Evolutionary conservation across 768 basidiomycete genomes (phyloP).

Genomic region (Cystobasidium onofrii): DNA sequence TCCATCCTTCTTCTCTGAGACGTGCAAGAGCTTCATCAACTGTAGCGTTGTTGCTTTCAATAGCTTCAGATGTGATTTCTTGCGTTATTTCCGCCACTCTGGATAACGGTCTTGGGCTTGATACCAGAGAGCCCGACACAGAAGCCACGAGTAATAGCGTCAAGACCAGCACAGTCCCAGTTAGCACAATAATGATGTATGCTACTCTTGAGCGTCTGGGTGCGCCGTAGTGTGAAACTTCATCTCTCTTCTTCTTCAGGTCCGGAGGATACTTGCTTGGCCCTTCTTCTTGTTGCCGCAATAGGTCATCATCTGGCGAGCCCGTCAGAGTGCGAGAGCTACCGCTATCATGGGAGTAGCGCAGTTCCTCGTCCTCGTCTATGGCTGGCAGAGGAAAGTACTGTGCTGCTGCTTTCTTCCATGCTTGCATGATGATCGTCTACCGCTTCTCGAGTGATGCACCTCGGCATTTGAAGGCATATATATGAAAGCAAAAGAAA

Average conservation of each 20-base stretch:
- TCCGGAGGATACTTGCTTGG: constrained; percentile 1
- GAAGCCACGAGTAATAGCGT: not conserved
- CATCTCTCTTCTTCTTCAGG: not conserved
- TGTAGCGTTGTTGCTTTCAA: not conserved
- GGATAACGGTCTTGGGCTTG: not conserved
- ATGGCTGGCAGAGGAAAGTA: not conserved
- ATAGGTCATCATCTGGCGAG: not conserved
- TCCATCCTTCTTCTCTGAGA: not conserved
- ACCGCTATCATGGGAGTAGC: not conserved
- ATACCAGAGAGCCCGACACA: not conserved
- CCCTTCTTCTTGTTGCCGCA: not conserved
- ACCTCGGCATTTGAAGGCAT: not conserved
- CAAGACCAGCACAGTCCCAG: not conserved
- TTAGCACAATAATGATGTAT: not conserved
- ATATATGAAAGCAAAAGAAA: not conserved
- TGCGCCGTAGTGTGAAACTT: not conserved
- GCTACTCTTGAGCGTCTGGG: not conserved
- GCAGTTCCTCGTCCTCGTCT: not conserved
- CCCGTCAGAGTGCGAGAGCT: not conserved
- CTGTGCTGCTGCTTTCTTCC: not conserved
- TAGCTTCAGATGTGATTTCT: not conserved
- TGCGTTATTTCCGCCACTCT: not conserved
- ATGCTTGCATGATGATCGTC: not conserved
- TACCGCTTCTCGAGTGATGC: no score
- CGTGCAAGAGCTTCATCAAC: not conserved